Evolutionary conservation across 768 basidiomycete species (phyloP).

Genomic region (Termitomyces sp.): DNA sequence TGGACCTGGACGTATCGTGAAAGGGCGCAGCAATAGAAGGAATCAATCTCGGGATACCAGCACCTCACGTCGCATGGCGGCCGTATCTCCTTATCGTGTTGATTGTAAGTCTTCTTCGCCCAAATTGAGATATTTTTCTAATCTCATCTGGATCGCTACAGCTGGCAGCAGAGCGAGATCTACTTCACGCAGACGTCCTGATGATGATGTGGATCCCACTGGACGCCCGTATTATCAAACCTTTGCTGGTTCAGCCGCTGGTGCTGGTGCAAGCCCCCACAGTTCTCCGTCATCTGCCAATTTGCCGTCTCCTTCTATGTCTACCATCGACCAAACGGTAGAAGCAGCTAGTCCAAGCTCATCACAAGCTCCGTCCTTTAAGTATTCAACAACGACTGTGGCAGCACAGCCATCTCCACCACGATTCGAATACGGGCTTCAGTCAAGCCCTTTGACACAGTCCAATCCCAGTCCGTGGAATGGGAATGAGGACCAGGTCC

Average conservation of each 20-base stretch:
- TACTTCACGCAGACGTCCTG: conserved; percentile 66
- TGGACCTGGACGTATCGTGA: conserved; percentile 35
- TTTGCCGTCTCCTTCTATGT: conserved; percentile 63
- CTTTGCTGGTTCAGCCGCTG: conserved; percentile 48
- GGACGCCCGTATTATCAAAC: conserved; percentile 43
- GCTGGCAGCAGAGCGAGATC: conserved; percentile 64
- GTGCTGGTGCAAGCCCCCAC: conserved; percentile 50
- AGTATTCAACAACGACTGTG: conserved; percentile 38
- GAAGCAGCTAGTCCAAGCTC: conserved; percentile 51
- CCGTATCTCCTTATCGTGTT: conserved; percentile 60
- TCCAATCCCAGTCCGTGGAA: conserved; percentile 40
- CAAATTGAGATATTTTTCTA: conserved; percentile 3
- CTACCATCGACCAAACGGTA: conserved; percentile 39
- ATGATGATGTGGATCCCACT: conserved; percentile 49
- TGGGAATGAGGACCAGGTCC: conserved; percentile 29
- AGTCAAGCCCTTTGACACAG: conserved; percentile 31
- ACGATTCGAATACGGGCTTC: conserved; percentile 44
- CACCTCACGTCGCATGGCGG: conserved; percentile 45
- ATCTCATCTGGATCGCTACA: conserved; percentile 23
- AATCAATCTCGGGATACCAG: conserved; percentile 56
- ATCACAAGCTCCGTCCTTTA: conserved; percentile 37
- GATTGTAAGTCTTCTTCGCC: conserved; percentile 41
- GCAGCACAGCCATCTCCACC: conserved; percentile 48
- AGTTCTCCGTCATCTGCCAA: conserved; percentile 73
- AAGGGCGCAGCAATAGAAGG: conserved; percentile 45